Evolutionary conservation across 164 flowering plant genomes (phyloP).

Genomic region (Protea cynaroides): DNA sequence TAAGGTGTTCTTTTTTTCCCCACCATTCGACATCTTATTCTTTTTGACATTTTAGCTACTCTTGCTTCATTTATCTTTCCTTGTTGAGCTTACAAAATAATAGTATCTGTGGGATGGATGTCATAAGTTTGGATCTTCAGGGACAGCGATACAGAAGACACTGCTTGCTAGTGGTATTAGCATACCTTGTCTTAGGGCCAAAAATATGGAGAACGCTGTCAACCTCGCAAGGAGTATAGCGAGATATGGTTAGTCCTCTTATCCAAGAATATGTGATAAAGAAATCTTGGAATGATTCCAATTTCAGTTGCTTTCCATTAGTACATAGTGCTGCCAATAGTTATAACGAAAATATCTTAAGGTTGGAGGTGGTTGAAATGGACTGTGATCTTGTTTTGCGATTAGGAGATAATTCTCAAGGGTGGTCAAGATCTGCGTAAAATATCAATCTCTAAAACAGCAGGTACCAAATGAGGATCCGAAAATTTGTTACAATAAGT

Average conservation of each 20-base stretch:
- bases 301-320: background rate
- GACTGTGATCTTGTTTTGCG: no score
- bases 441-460: background rate
- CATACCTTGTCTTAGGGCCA: conserved; percentile 32
- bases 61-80: conserved; percentile 2
- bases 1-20: background rate
- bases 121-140: conserved; percentile 39
- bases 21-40: background rate
- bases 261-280: background rate
- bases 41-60: background rate
- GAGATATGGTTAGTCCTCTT: conserved; percentile 24
- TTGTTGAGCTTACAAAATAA: conserved; percentile 2
- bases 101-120: conserved; percentile 4
- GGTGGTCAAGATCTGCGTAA: no score
- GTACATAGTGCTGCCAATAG: background rate
- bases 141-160: conserved; percentile 28
- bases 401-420: no score
- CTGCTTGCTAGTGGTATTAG: conserved; percentile 26
- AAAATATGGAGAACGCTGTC: conserved; percentile 31
- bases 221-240: conserved; percentile 31
- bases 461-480: no score
- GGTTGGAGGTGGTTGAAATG: no score
- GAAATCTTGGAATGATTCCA: background rate
- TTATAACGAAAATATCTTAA: no score
- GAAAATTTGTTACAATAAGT: no score